Evolutionary conservation across 805 yeast species (phyloP), one percentile per base, ranked within the genome.

Genomic region (Myxozyma udenii): DNA sequence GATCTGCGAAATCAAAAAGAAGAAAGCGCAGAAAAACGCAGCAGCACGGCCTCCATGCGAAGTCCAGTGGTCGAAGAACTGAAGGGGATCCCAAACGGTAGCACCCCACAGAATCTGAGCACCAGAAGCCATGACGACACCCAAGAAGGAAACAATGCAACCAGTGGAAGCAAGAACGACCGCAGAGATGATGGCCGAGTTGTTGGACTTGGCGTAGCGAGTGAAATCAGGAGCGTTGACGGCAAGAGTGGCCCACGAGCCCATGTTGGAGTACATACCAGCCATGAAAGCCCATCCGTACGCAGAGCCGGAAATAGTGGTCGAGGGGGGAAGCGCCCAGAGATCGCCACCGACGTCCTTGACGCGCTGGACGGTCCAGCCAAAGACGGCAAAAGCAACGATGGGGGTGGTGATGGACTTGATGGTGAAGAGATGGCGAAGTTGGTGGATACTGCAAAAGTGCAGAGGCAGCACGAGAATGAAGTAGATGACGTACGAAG

Each of bases 401-500:
- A 84, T 72, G 3, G 96, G 95, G 46, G 86, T 85, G 41, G 84
- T 68, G 61, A 78, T 75, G 1, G 95, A 86, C 67, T 89, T 89
- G 50, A 82, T 78, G 0, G 95, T 84, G 73, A 88, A 89, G 60
- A 89, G 74, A 69, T 87, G 91, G 64, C 95, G 80, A 51, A 89
- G 80, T 50, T 78, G 76, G 63, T 89, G 95, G 14, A 95, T 95
- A 47, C 83, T 84, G 62, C 87, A 77, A 77, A 85, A 85, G 58
- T 89, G 76, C 57, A 84, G 83, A 3, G 96, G 96, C 53, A 88
- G 74, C 46, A 87, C 83, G 51, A 78, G 75, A 9, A 86, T 70
- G 89, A 95, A 89, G 69, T 84, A 89, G 44, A 89, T 69, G 70
- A 90, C 87, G 68, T 86, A 88, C 24, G 83, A 73, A 66, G 88